Conservation (phyloP, 495 filamentous ascomycete genomes). For the Trichoderma virens region DNA sequence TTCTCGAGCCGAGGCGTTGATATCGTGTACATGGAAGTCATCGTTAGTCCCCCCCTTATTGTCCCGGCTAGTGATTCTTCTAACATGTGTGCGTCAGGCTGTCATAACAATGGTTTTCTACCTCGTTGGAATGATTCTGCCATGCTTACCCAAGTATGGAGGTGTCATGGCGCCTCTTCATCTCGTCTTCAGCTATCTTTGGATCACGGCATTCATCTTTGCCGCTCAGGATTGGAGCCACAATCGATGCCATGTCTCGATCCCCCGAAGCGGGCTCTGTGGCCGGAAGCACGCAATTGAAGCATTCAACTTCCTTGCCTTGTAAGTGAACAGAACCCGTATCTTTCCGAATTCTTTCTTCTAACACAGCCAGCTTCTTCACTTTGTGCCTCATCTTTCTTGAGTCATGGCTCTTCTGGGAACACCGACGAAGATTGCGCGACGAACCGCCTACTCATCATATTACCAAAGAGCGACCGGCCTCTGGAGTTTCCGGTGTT, state of each 20-base stretch:
- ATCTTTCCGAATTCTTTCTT: not conserved
- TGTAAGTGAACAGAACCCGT: not conserved
- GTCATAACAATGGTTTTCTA: constrained; percentile 2
- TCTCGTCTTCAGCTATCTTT: constrained; percentile 5
- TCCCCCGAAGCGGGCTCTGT: not conserved
- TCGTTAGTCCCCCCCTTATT: not conserved
- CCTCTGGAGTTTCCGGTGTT: not conserved
- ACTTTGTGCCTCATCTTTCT: not conserved
- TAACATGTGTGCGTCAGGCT: not conserved
- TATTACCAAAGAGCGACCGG: not conserved
- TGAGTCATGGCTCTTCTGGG: not conserved
- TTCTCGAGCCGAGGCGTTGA: not conserved
- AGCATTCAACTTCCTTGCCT: not conserved
- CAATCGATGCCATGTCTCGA: not conserved
- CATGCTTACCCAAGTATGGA: not conserved
- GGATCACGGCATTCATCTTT: constrained; percentile 8
- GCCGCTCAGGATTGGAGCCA: not conserved
- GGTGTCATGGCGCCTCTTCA: not conserved
- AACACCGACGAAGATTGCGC: not conserved
- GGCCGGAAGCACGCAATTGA: not conserved
- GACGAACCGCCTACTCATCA: not conserved
- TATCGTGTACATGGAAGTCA: constrained; percentile 3
- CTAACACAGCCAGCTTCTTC: not conserved
- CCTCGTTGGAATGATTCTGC: not conserved
- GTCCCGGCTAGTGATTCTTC: too few species aligned